A percentile compares a stretch with the other conserved stretches of the same genome.
Conservation (phyloP, 768 basidiomycete species). For the Kwoniella bestiolae region DNA sequence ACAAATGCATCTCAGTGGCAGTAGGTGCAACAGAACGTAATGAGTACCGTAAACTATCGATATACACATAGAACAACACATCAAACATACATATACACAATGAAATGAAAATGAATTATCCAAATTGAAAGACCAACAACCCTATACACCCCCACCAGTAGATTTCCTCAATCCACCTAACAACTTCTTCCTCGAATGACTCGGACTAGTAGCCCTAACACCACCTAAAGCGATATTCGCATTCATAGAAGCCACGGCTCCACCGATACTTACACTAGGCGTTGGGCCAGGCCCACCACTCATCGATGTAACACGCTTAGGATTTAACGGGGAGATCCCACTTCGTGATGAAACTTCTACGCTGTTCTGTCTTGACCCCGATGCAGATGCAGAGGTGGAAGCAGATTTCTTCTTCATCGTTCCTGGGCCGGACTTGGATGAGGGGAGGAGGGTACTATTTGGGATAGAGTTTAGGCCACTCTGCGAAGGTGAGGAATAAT, state of each 20-base stretch:
- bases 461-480: conserved; percentile 32
- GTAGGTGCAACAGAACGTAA: too few species aligned
- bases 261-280: conserved; percentile 39
- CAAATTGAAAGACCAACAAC: too few species aligned
- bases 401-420: conserved; percentile 37
- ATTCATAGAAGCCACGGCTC: conserved; percentile 53
- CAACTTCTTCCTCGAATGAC: conserved; percentile 33
- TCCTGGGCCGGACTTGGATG: conserved; percentile 5
- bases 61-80: too few species aligned
- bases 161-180: conserved; percentile 36
- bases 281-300: conserved; percentile 7
- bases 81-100: too few species aligned
- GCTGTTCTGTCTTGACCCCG: conserved; percentile 14
- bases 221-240: conserved; percentile 25
- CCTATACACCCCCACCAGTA: conserved; percentile 8
- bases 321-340: conserved; percentile 52
- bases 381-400: conserved; percentile 8
- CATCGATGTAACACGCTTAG: conserved; percentile 35
- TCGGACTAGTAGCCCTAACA: conserved; percentile 38
- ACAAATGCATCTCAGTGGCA: too few species aligned
- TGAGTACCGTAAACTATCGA: too few species aligned
- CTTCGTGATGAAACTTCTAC: background rate
- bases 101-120: too few species aligned
- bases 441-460: conserved; percentile 4
- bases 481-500: conserved; percentile 51